Evolutionary conservation across 176 grass and related monocot genomes (phyloP).

Genomic region (Oryza australiensis): DNA sequence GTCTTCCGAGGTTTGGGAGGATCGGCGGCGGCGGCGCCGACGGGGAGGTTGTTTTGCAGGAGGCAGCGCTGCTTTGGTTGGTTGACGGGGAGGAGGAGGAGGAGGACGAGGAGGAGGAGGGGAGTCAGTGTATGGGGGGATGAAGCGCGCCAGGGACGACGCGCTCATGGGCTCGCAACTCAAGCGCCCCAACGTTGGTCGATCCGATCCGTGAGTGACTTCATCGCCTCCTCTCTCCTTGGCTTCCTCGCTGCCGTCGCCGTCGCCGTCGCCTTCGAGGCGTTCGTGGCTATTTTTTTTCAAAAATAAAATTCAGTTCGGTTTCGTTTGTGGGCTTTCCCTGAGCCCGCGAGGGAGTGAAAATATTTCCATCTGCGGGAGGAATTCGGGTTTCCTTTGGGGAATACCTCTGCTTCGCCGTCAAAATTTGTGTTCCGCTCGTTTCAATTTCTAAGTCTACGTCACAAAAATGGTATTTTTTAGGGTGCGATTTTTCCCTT

Average conservation of each 20-base stretch:
- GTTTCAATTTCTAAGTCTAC: slow-evolving; percentile 9
- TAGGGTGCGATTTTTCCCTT: background rate
- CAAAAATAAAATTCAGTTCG: background rate
- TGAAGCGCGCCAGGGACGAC: slow-evolving; percentile 67
- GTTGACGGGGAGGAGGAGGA: background rate
- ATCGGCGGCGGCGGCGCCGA: slow-evolving; percentile 37
- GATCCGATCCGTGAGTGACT: slow-evolving; percentile 91
- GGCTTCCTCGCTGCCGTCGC: background rate
- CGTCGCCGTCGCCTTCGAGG: background rate
- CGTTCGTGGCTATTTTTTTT: background rate
- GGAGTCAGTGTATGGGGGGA: slow-evolving; percentile 46
- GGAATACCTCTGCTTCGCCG: background rate
- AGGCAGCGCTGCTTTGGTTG: background rate
- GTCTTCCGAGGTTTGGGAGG: background rate
- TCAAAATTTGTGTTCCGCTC: slow-evolving; percentile 15
- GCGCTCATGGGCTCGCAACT: slow-evolving; percentile 81
- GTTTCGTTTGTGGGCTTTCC: slow-evolving; percentile 15
- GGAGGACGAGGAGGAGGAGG: background rate
- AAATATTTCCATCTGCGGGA: background rate
- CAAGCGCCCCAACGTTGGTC: slow-evolving; percentile 64
- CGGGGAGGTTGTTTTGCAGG: background rate
- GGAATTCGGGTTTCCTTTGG: background rate
- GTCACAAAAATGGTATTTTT: slow-evolving; percentile 25
- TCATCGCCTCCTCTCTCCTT: background rate
- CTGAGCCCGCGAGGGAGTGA: background rate